Base-by-base conservation (phyloP, 78 protist genomes). In the Polysphondylium violaceum region DNA sequence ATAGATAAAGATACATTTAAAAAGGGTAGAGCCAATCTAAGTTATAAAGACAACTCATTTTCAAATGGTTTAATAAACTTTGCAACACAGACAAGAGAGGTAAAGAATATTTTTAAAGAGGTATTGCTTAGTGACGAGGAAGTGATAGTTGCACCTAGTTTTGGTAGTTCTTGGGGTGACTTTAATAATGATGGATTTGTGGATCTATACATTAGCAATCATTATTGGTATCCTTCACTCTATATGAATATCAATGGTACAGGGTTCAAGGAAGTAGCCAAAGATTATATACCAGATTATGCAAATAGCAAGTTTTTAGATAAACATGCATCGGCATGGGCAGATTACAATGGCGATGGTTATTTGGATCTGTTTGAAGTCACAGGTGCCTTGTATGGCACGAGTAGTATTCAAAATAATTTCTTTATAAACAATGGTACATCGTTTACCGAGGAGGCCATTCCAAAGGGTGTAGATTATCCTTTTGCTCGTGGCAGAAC, bases 101-200 rank as follows among this genome's bases (percentile, higher is more conserved):
- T 16, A 2, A 16, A 27, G 5, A 14, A 8, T 9, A 25, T 40
- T 40, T 83, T 83, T 41, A 44, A 68, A 41, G 91, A 83, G 14
- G 91, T 69, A 5, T 78, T 47, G 23, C 21, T 83, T 4, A 35
- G 58, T 59, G 8, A 2, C 1, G 6, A 55, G 2, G 61, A 83
- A 21, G 14, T 72, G 27, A 23, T 41, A 21, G 21, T 83, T 55
- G 77, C 81, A 41, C 91, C 91, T 27, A 69, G 79, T 31, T 83
- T 83, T 69, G 91, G 91, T 25, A 58, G 76, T 31, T 29, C 65
- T 19, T 83, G 91, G 91, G 91, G 91, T n/a, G 91, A 83, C 29
- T 83, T 69, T 16, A 83, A 83, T 44, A 61, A 72, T 38, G 91
- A 83, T 69, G 91, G 91, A 14, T 83, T 31, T 40, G 47, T 56